These are phyloP conservation scores for Macrocybe gigantea DNA, from an alignment of 768 basidiomycete genomes.

Conservation along the genomic window DNA sequence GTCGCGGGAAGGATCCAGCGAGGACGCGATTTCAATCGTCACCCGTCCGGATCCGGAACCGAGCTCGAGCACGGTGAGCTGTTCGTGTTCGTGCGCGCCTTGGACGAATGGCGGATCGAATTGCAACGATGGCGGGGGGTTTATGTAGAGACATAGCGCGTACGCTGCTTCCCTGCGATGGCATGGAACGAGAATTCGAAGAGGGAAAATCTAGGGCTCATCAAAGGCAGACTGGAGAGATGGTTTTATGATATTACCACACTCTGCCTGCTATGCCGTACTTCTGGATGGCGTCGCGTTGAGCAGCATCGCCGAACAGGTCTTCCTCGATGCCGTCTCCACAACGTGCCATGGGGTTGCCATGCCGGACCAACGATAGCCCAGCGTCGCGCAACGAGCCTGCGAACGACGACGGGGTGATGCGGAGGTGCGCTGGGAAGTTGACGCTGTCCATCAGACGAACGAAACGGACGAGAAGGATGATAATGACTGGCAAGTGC, in stretches of 20 bases:
- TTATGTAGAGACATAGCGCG: slow-evolving; percentile 50
- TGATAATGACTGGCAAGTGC: too few relatives aligned
- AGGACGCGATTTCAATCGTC: slow-evolving; percentile 30
- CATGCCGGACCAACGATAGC: too few relatives aligned
- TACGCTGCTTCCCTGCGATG: slow-evolving; percentile 69
- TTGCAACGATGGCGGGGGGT: slow-evolving; percentile 23
- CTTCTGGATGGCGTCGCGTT: slow-evolving; percentile 53
- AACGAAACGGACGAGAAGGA: neutral
- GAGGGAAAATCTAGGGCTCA: slow-evolving; percentile 4
- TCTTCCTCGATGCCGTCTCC: slow-evolving; percentile 8
- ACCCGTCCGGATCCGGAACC: slow-evolving; percentile 76
- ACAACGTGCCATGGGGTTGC: slow-evolving; percentile 12
- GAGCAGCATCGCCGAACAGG: slow-evolving; percentile 30
- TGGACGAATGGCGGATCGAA: slow-evolving; percentile 53
- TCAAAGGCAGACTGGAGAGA: too few relatives aligned
- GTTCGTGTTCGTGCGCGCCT: slow-evolving; percentile 10
- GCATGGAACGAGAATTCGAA: neutral
- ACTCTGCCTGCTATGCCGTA: slow-evolving; percentile 86
- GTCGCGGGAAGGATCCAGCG: slow-evolving; percentile 35
- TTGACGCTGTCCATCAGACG: slow-evolving; percentile 16
- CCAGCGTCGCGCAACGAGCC: too few relatives aligned
- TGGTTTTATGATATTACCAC: slow-evolving; percentile 40
- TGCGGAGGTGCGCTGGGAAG: slow-evolving; percentile 32
- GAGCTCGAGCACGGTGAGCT: slow-evolving; percentile 55
- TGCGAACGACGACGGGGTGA: slow-evolving; percentile 21